phyloP scores from a whole-genome alignment of 129 eudicot species.

The Oenanthe sinensis region DNA sequence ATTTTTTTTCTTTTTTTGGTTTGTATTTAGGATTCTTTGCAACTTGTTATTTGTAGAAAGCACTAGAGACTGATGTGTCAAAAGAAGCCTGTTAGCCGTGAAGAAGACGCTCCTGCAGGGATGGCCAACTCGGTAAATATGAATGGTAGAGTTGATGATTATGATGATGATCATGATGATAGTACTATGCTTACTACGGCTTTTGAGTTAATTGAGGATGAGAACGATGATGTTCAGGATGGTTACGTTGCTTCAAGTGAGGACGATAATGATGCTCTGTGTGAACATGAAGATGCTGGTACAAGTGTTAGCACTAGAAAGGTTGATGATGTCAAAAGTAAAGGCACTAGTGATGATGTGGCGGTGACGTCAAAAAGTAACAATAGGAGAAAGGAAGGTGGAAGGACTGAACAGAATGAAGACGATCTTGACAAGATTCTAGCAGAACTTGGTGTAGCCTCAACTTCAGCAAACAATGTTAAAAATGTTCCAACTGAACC shows the following conservation, averaged over 20 bases:
- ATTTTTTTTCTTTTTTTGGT: not conserved
- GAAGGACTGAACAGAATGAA: conserved; percentile 65
- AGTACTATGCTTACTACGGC: conserved; percentile 28
- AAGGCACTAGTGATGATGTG: conserved; percentile 19
- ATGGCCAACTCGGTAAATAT: conserved; percentile 62
- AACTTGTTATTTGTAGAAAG: conserved; percentile 22
- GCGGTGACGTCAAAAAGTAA: conserved; percentile 60
- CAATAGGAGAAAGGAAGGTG: conserved; percentile 84
- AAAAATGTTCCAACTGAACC: conserved; percentile 37
- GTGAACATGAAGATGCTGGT: conserved; percentile 23
- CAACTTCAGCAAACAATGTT: conserved; percentile 30
- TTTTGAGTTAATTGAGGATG: conserved; percentile 65
- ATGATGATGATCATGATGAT: conserved; percentile 9
- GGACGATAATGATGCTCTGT: conserved; percentile 23
- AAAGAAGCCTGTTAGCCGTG: conserved; percentile 49
- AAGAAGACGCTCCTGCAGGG: conserved; percentile 40
- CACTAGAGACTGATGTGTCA: conserved; percentile 37
- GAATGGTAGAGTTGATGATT: conserved; percentile 37
- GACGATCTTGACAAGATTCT: conserved; percentile 74
- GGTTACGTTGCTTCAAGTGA: conserved; percentile 31
- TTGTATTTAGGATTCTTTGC: not conserved
- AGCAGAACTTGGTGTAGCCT: conserved; percentile 71
- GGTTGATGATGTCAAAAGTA: conserved; percentile 22
- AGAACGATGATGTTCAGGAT: conserved; percentile 29
- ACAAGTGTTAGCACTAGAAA: conserved; percentile 25